Evolutionary conservation across 2,329 filamentous ascomycete genomes (phyloP).

Genomic region (Coleophoma cylindrospora): DNA sequence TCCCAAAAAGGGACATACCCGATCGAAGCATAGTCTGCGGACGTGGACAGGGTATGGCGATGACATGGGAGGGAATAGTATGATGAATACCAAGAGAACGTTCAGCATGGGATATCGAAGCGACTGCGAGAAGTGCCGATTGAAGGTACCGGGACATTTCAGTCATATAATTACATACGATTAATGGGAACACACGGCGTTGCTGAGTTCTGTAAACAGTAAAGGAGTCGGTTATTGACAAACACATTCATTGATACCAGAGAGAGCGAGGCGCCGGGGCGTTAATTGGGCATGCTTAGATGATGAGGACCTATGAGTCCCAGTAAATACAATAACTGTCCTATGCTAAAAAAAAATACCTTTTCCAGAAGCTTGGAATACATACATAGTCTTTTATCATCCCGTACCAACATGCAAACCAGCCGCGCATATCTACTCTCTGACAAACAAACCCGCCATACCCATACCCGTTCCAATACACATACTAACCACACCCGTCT

Average conservation of each 20-base stretch:
- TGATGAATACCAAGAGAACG: constrained; percentile 55
- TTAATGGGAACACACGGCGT: neutral
- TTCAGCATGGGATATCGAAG: constrained; percentile 76
- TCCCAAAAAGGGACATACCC: constrained; percentile 26
- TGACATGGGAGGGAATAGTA: constrained; percentile 7
- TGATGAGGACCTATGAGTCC: no score
- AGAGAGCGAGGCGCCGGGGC: neutral
- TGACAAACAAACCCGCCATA: constrained; percentile 63
- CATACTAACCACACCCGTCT: constrained; percentile 87
- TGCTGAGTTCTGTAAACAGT: neutral
- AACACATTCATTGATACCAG: no score
- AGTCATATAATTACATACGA: constrained; percentile 64
- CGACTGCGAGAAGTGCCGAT: constrained; percentile 73
- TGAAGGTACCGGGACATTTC: constrained; percentile 73
- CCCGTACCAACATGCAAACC: no score
- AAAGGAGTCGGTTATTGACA: neutral
- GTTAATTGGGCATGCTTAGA: no score
- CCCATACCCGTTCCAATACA: constrained; percentile 82
- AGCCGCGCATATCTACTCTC: constrained; percentile 41
- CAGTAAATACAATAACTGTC: no score
- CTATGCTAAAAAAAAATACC: no score
- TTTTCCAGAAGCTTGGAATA: no score
- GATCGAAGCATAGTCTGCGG: constrained; percentile 26
- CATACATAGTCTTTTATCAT: no score
- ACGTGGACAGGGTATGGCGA: constrained; percentile 22